These are phyloP conservation scores for Phytophthora foliorum DNA, from an alignment of 352 stramenopile genomes.

Conservation along the genomic window DNA sequence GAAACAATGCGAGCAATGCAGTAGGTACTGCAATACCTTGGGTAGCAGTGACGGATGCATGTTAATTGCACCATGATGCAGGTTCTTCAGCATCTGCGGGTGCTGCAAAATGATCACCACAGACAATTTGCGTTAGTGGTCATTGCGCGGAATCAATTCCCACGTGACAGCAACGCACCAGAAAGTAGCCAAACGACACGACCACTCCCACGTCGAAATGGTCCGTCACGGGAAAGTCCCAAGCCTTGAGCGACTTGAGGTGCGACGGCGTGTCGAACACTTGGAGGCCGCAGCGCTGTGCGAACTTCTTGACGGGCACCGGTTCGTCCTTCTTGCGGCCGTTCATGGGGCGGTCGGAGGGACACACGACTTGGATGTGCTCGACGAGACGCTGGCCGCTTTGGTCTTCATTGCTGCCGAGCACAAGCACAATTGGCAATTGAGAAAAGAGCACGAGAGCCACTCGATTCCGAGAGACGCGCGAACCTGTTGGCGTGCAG, in stretches of 20 bases:
- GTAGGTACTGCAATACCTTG: slow-evolving; percentile 44
- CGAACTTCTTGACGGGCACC: slow-evolving; percentile 84
- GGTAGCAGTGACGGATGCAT: slow-evolving; percentile 91
- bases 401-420: slow-evolving; percentile 39
- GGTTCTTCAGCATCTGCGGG: slow-evolving; percentile 72
- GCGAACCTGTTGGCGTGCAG: slow-evolving; percentile 77
- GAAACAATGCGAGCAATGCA: slow-evolving; percentile 1
- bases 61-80: slow-evolving; percentile 85
- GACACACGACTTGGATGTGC: slow-evolving; percentile 80
- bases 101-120: slow-evolving; percentile 48
- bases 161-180: slow-evolving; percentile 40
- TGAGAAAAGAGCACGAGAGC: slow-evolving; percentile 2
- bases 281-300: slow-evolving; percentile 61
- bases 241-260: slow-evolving; percentile 85
- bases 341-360: slow-evolving; percentile 83
- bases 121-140: slow-evolving; percentile 9
- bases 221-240: slow-evolving; percentile 57
- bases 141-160: background rate
- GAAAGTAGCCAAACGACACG: slow-evolving; percentile 91
- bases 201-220: slow-evolving; percentile 87
- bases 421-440: background rate
- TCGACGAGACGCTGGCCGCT: slow-evolving; percentile 48
- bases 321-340: slow-evolving; percentile 63
- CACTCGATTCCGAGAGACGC: slow-evolving; percentile 10
- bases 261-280: slow-evolving; percentile 75